These are phyloP conservation scores for Salix viminalis DNA, from an alignment of 345 rosid species.

Conservation along the genomic window DNA sequence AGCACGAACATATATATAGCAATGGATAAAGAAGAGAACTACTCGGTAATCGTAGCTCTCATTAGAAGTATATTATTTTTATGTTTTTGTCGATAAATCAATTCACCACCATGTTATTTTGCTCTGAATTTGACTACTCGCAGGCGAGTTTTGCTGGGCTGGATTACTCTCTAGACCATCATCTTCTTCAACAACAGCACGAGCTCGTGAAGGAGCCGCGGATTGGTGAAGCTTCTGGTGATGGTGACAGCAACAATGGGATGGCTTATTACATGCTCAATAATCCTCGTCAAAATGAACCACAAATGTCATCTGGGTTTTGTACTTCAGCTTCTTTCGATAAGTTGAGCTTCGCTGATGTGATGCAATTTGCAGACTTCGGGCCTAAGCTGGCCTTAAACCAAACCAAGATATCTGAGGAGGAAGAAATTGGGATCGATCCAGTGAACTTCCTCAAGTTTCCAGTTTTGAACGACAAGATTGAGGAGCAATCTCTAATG, in stretches of 20 bases:
- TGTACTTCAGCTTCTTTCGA: slow-evolving; percentile 52
- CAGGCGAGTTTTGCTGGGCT: slow-evolving; percentile 46
- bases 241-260: slow-evolving; percentile 26
- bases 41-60: slow-evolving; percentile 46
- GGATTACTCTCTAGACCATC: slow-evolving; percentile 43
- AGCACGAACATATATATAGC: slow-evolving; percentile 10
- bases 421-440: slow-evolving; percentile 59
- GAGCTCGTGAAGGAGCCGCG: slow-evolving; percentile 25
- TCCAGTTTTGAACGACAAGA: slow-evolving; percentile 63
- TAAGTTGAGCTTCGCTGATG: slow-evolving; percentile 71
- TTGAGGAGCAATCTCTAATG: slow-evolving; percentile 6
- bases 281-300: slow-evolving; percentile 39
- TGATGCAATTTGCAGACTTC: slow-evolving; percentile 86
- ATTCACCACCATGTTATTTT: slow-evolving; percentile 24
- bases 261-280: slow-evolving; percentile 61
- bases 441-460: slow-evolving; percentile 86
- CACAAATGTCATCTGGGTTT: slow-evolving; percentile 36
- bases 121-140: slow-evolving; percentile 24
- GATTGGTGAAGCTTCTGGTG: slow-evolving; percentile 29
- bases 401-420: slow-evolving; percentile 53
- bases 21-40: slow-evolving; percentile 71
- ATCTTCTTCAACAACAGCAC: slow-evolving; percentile 12
- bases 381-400: slow-evolving; percentile 70
- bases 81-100: slow-evolving; percentile 23
- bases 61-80: slow-evolving; percentile 8